These are phyloP conservation scores for Haplosporangium sp. DNA, from an alignment of 371 early-diverging fungal genomes.

Conservation along the genomic window DNA sequence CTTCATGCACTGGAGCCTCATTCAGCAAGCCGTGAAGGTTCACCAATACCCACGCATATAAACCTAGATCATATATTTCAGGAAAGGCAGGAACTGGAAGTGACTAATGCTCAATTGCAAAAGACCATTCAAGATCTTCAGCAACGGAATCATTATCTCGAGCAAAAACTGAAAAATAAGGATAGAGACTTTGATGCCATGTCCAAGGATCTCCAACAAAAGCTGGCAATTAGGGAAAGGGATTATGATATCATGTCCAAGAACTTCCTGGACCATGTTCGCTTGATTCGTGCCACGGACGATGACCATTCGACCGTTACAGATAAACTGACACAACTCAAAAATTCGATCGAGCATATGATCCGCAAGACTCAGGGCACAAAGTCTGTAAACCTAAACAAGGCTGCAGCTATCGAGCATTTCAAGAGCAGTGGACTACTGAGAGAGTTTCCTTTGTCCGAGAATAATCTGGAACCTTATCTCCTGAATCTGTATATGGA, in stretches of 20 bases:
- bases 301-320: constrained; percentile 73
- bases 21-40: constrained; percentile 19
- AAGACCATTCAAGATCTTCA: too few relatives aligned
- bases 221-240: too few relatives aligned
- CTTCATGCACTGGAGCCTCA: constrained; percentile 9
- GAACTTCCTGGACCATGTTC: constrained; percentile 67
- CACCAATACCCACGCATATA: constrained; percentile 17
- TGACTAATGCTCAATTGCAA: too few relatives aligned
- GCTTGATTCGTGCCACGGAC: constrained; percentile 68
- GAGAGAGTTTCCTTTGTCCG: constrained; percentile 35
- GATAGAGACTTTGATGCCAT: too few relatives aligned
- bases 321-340: constrained; percentile 64
- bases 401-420: constrained; percentile 55
- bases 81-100: too few relatives aligned
- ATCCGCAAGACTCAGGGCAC: constrained; percentile 55
- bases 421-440: constrained; percentile 54
- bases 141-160: too few relatives aligned
- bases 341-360: constrained; percentile 62
- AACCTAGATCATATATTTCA: too few relatives aligned
- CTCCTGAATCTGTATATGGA: constrained; percentile 66
- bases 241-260: not conserved
- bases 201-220: too few relatives aligned
- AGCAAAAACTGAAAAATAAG: too few relatives aligned
- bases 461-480: constrained; percentile 59
- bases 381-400: constrained; percentile 61